Evolutionary conservation across 805 yeast species (phyloP).

Genomic region (Hanseniaspora lindneri): DNA sequence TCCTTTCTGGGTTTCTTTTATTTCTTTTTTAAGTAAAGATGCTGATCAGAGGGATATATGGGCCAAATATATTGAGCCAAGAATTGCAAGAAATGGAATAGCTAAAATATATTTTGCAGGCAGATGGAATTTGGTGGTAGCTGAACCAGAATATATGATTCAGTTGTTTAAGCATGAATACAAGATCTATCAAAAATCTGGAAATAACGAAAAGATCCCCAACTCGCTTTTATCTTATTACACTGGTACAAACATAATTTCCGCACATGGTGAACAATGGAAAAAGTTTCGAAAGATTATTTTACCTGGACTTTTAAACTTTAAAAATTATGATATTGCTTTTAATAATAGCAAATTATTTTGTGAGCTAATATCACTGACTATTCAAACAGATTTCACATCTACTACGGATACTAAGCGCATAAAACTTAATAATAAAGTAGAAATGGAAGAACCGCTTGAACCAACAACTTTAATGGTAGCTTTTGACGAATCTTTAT

Average conservation of each 20-base stretch:
- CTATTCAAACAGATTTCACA: slow-evolving; percentile 15
- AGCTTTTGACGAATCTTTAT: too few relatives aligned
- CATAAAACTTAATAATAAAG: too few relatives aligned
- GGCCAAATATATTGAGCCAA: slow-evolving; percentile 33
- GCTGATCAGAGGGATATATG: slow-evolving; percentile 38
- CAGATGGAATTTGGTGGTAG: slow-evolving; percentile 47
- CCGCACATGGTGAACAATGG: slow-evolving; percentile 47
- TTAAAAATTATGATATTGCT: slow-evolving; percentile 31
- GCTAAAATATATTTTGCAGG: slow-evolving; percentile 50
- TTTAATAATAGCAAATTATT: slow-evolving; percentile 31
- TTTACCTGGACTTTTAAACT: slow-evolving; percentile 41
- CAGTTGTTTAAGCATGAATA: slow-evolving; percentile 40
- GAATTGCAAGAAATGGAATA: slow-evolving; percentile 43
- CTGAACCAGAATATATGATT: slow-evolving; percentile 36
- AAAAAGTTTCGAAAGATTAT: slow-evolving; percentile 36
- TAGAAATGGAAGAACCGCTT: too few relatives aligned
- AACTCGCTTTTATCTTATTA: slow-evolving; percentile 42
- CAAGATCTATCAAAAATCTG: slow-evolving; percentile 41
- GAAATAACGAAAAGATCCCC: slow-evolving; percentile 49
- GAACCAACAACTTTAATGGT: too few relatives aligned
- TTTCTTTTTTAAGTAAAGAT: slow-evolving; percentile 29
- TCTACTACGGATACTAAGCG: too few relatives aligned
- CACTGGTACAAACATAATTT: slow-evolving; percentile 50
- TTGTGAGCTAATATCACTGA: slow-evolving; percentile 22
- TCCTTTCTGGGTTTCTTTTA: slow-evolving; percentile 47